Percentiles rank a stretch among this genome's conserved stretches.
Evolutionary conservation across 2,329 filamentous ascomycete genomes (phyloP).

Genomic region (Massarina eburnea): DNA sequence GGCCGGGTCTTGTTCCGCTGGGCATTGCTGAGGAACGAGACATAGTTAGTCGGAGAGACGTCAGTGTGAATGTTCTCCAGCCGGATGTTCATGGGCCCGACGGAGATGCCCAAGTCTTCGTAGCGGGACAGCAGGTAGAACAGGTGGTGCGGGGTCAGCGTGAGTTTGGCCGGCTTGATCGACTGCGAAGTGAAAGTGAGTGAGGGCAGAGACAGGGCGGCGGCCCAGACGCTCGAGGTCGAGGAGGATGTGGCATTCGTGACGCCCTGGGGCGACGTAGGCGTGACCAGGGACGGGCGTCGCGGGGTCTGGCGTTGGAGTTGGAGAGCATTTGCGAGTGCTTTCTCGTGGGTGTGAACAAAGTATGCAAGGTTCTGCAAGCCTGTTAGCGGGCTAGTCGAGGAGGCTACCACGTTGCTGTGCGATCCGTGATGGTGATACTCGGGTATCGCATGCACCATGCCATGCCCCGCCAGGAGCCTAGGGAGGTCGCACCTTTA

Average conservation of each 20-base stretch:
- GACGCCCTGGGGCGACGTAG: conserved; percentile 41
- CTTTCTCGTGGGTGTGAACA: conserved; percentile 96
- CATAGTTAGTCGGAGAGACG: conserved; percentile 84
- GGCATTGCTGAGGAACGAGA: conserved; percentile 87
- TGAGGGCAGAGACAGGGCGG: conserved; percentile 82
- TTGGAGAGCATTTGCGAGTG: conserved; percentile 91
- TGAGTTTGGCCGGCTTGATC: conserved; percentile 87
- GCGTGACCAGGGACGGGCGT: conserved; percentile 42
- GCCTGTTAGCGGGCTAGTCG: conserved; percentile 31
- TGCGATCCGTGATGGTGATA: conserved; percentile 1
- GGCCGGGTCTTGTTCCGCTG: conserved; percentile 77
- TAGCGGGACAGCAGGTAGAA: conserved; percentile 96
- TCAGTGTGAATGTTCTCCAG: conserved; percentile 93
- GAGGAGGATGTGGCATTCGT: conserved; percentile 58
- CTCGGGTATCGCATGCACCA: conserved; percentile 1
- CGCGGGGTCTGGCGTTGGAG: conserved; percentile 72
- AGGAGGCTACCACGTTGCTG: conserved; percentile 4
- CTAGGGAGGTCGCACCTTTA: conserved; percentile 64
- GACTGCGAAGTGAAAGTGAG: conserved; percentile 82
- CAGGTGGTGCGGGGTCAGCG: conserved; percentile 91
- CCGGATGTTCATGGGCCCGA: conserved; percentile 94
- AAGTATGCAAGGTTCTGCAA: conserved; percentile 88
- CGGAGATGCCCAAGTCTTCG: conserved; percentile 85
- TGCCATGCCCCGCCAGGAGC: conserved; percentile 4
- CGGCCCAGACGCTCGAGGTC: conserved; percentile 70